Evolutionary conservation across 345 rosid genomes (phyloP).

Genomic region (Capsella bursapastoris): DNA sequence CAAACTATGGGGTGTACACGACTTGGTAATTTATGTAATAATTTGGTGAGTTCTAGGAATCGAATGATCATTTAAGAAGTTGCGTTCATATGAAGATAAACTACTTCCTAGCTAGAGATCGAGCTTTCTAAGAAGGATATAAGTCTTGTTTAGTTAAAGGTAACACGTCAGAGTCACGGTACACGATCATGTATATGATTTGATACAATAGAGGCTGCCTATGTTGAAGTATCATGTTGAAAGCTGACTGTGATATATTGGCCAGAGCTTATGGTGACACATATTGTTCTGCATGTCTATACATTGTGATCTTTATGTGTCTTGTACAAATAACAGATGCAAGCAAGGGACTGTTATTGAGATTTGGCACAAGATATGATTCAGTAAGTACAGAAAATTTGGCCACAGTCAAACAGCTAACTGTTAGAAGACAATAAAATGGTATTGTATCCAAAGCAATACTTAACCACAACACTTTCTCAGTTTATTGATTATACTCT

Average conservation of each 20-base stretch:
- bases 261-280: not conserved
- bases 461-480: constrained; percentile 18
- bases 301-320: not conserved
- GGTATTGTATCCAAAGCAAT: constrained; percentile 18
- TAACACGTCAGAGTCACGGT: not conserved
- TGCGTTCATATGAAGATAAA: not conserved
- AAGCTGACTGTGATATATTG: not conserved
- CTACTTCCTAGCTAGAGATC: not conserved
- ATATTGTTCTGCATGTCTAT: not conserved
- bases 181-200: not conserved
- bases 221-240: not conserved
- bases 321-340: not conserved
- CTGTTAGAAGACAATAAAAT: constrained; percentile 8
- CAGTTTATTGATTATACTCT: constrained; percentile 21
- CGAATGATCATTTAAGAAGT: not conserved
- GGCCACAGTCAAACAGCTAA: not conserved
- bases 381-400: not conserved
- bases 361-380: not conserved
- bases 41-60: not conserved
- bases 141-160: no score
- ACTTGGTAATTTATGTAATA: not conserved
- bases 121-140: not conserved
- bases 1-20: not conserved
- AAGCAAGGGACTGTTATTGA: not conserved
- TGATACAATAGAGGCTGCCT: not conserved